Evolutionary conservation across 163 green algal genomes (phyloP).

Genomic region (Scenedesmus sp.): DNA sequence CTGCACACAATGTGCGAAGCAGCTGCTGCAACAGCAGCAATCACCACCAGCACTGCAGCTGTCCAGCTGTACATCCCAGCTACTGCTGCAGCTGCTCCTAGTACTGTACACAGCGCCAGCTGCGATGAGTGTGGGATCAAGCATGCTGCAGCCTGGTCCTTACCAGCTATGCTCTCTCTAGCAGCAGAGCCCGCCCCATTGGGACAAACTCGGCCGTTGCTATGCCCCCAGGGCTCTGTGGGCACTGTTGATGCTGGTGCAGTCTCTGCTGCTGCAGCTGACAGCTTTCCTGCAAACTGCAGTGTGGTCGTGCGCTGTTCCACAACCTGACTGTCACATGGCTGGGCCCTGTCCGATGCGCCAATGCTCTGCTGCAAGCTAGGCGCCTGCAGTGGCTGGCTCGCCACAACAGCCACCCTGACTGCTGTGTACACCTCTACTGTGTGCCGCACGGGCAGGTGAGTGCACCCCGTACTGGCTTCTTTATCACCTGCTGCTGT

Average conservation of each 20-base stretch:
- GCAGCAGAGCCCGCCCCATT: neutral
- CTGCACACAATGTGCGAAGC: neutral
- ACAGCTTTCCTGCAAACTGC: neutral
- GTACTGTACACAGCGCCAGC: neutral
- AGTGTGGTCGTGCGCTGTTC: neutral
- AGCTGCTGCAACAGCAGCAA: neutral
- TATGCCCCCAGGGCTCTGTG: neutral
- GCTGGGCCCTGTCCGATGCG: neutral
- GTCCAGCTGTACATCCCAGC: neutral
- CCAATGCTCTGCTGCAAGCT: neutral
- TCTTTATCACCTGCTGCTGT: neutral
- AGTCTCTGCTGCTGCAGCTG: neutral
- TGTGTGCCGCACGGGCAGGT: neutral
- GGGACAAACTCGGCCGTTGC: neutral
- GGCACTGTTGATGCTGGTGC: neutral
- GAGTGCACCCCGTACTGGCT: neutral
- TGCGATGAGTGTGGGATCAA: neutral
- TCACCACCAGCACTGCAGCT: neutral
- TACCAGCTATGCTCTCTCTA: neutral
- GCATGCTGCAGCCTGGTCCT: neutral
- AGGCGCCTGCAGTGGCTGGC: neutral
- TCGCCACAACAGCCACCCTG: neutral
- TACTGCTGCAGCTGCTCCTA: neutral
- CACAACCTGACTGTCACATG: neutral
- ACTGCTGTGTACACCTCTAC: constrained; percentile 2